Conservation (phyloP, 192 early-diverging fungal species). For the Coemansia sp. region DNA sequence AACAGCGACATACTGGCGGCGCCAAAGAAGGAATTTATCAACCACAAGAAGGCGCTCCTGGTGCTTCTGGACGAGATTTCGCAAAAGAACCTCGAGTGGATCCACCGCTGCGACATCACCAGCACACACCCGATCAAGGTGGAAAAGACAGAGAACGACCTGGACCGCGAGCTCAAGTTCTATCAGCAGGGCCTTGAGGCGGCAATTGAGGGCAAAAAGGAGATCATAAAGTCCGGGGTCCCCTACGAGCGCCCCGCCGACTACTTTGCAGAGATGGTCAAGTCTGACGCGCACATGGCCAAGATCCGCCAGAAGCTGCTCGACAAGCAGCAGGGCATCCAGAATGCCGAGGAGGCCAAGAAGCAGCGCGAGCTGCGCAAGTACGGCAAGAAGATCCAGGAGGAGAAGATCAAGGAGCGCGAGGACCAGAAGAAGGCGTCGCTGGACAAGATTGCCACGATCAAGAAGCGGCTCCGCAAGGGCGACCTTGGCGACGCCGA, state of each 20-base stretch:
- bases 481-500: conserved; percentile 40
- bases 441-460: conserved; percentile 86
- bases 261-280: conserved; percentile 98
- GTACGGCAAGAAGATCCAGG: conserved; percentile 97
- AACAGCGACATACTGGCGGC: conserved; percentile 9
- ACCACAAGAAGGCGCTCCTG: conserved; percentile 54
- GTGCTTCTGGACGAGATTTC: conserved; percentile 59
- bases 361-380: conserved; percentile 90
- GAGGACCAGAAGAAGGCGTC: conserved; percentile 80
- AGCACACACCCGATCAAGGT: conserved; percentile 52
- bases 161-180: conserved; percentile 91
- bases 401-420: conserved; percentile 85
- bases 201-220: conserved; percentile 61
- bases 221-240: conserved; percentile 60
- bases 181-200: conserved; percentile 88
- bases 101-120: conserved; percentile 64
- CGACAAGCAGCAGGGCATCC: conserved; percentile 74
- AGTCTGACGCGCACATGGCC: conserved; percentile 93
- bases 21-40: conserved; percentile 34
- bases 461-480: conserved; percentile 80
- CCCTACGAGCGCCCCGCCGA: conserved; percentile 87
- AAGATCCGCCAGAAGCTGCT: conserved; percentile 82
- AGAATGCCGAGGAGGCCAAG: conserved; percentile 78
- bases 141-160: conserved; percentile 75
- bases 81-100: conserved; percentile 63